Base-by-base conservation (phyloP, 345 rosid genomes). In the Linum lewisii region DNA sequence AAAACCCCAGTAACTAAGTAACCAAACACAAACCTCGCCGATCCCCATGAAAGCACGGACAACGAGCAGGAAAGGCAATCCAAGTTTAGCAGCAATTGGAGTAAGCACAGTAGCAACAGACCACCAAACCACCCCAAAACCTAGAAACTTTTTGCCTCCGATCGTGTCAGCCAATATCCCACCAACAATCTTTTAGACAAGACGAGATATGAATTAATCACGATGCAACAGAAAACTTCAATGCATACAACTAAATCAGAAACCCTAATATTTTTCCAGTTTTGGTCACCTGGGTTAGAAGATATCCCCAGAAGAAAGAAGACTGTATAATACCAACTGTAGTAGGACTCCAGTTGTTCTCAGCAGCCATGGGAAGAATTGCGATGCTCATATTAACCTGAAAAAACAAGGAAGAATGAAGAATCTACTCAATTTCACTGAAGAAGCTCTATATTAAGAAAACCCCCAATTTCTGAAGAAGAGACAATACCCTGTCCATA, bases 381-480 rank as follows among this genome's bases (percentile, higher is more conserved):
- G 98, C 96, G 75, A 88, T 88, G 86, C 98, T 92, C 96, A 88
- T 92, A 67, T 92, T 92, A 63, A 92, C 98, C 98, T 92, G 68
- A 72, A 67, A 52, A 62, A 52, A 62, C 51, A 73, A 60, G 15
- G 34, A 29, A 2, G 16, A 6, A 26, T 2, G 6, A 57, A 57
- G 18, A n/a, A 10, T 25, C 29, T 10, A 26, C 22, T 57, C 18
- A 29, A 20, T 11, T 26, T 29, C 21, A 7, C 6, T 24, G 22
- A 6, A n/a, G 18, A 21, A 20, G 1, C 15, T 16, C 16, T 19
- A 20, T 7, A 14, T 66, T 2, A 20, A 26, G 54, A 23, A 18
- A 68, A 92, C 98, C 75, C 68, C 98, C 97, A 92, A 86, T 36
- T 92, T 92, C 69, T 93, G 88, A 19, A 92, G 87, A 73, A 88